A percentile compares a stretch with the other conserved stretches of the same genome.
Conservation (phyloP, 1,284 basidiomycete genomes). For the Puccinia polysora region DNA sequence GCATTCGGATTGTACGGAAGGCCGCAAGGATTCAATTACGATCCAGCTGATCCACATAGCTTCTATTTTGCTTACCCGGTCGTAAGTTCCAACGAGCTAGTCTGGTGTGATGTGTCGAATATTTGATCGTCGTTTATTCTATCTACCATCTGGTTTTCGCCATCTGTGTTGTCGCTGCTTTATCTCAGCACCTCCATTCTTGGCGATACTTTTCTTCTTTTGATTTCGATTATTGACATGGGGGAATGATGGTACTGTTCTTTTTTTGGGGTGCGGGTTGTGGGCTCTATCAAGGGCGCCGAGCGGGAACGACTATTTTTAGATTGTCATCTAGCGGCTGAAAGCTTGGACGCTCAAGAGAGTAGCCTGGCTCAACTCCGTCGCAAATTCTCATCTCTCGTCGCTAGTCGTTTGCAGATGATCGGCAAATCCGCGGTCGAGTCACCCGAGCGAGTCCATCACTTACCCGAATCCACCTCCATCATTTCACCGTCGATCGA, state of each 20-base stretch:
- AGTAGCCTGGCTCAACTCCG: slow-evolving; percentile 69
- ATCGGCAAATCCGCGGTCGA: slow-evolving; percentile 36
- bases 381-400: slow-evolving; percentile 62
- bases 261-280: background rate
- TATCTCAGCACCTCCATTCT: background rate
- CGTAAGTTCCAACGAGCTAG: slow-evolving; percentile 17
- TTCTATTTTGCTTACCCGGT: slow-evolving; percentile 26
- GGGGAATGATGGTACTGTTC: slow-evolving; percentile 48
- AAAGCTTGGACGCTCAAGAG: slow-evolving; percentile 71
- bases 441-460: slow-evolving; percentile 5
- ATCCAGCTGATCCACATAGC: slow-evolving; percentile 48
- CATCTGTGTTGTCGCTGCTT: background rate
- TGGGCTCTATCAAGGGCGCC: slow-evolving; percentile 54
- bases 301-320: slow-evolving; percentile 68
- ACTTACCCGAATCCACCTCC: background rate
- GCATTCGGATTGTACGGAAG: slow-evolving; percentile 49
- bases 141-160: background rate
- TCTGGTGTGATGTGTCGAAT: background rate
- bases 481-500: background rate
- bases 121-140: slow-evolving; percentile 14
- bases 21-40: slow-evolving; percentile 50
- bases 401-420: slow-evolving; percentile 64
- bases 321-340: slow-evolving; percentile 70
- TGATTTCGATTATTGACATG: slow-evolving; percentile 54
- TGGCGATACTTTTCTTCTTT: background rate